Evolutionary conservation across 1,284 basidiomycete genomes (phyloP), one percentile per base, ranked within the genome.

Genomic region (Sutorius eximius): DNA sequence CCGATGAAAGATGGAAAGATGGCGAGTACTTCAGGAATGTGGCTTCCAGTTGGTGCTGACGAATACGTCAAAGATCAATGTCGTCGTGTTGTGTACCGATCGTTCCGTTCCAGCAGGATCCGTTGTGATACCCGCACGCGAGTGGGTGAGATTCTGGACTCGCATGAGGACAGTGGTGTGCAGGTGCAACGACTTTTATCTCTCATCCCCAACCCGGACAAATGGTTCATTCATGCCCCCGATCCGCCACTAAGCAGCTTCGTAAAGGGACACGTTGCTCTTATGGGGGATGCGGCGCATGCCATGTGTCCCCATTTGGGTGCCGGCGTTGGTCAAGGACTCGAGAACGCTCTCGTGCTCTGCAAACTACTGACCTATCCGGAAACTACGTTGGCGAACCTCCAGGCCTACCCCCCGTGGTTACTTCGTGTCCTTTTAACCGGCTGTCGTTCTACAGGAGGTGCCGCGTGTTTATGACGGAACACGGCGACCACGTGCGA

Each of bases 251-350:
- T 87, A 36, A 57, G 71, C 7, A 77, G 68, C 12, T 87, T 75
- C 59, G 70, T 77, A 24, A 73, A 73, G 30, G 78, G 76, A 0
- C 71, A 72, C 5, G 71, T 86, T 8, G 81, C 79, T 1, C 68
- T 87, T 16, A 70, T 84, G 12, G 84, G 84, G 7, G 85, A 86
- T 65, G 79, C 83, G 3, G 83, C 81, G 15, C 84, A 86, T 63
- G 82, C 74, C 0, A 86, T 83, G 77, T 65, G 77, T 18, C 82
- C 85, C 0, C 82, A 84, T 62, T 71, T 85, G n/a, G 83, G 83
- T 2, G 77, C 82, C 0, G 84, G 84, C 13, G 82, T 82, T 13
- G 82, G 83, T 1, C 84, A 86, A 68, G 83, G 82, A 0, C 74
- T 86, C 43, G 85, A 87, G 61, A 84, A 86, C 59, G 79, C 79